A percentile compares a stretch with the other conserved stretches of the same genome.
Evolutionary conservation across 1,139 yeast species (phyloP).

Genomic region (Geotrichum cucujoidarum): DNA sequence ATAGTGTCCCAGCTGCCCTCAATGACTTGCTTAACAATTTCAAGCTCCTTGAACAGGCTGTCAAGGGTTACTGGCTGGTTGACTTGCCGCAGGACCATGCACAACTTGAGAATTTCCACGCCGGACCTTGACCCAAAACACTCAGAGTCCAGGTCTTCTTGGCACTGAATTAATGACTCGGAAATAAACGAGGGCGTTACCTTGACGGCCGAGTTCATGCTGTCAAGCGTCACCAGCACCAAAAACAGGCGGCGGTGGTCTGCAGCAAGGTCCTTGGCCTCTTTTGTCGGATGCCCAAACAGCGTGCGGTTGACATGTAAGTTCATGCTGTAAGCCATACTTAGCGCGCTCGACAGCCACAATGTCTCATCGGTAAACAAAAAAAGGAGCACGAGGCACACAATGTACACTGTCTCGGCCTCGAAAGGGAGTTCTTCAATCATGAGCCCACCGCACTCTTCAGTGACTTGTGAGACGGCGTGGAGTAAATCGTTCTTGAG

Average conservation of each 20-base stretch:
- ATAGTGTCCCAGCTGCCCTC: conserved; percentile 32
- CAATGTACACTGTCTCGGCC: conserved; percentile 1
- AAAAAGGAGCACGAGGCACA: conserved; percentile 23
- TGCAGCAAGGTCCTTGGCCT: conserved; percentile 1
- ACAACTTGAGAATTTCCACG: conserved; percentile 27
- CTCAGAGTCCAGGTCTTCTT: conserved; percentile 23
- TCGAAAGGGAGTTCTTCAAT: conserved; percentile 5
- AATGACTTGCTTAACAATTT: conserved; percentile 21
- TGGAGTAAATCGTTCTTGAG: neutral
- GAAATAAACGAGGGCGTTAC: conserved; percentile 27
- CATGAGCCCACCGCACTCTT: conserved; percentile 6
- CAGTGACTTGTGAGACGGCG: conserved; percentile 1
- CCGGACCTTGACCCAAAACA: conserved; percentile 26
- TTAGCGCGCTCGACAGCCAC: conserved; percentile 39
- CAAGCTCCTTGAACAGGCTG: conserved; percentile 15
- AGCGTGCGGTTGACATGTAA: conserved; percentile 22
- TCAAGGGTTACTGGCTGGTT: neutral
- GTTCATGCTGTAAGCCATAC: conserved; percentile 30
- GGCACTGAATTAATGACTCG: conserved; percentile 21
- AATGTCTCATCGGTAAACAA: conserved; percentile 36
- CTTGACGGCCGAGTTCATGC: conserved; percentile 28
- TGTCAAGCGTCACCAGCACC: conserved; percentile 33
- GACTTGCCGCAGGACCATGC: conserved; percentile 24
- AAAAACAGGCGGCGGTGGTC: conserved; percentile 30
- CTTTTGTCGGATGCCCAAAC: conserved; percentile 23